Conservation (phyloP, 192 early-diverging fungal genomes). For the Podochytrium sp. region DNA sequence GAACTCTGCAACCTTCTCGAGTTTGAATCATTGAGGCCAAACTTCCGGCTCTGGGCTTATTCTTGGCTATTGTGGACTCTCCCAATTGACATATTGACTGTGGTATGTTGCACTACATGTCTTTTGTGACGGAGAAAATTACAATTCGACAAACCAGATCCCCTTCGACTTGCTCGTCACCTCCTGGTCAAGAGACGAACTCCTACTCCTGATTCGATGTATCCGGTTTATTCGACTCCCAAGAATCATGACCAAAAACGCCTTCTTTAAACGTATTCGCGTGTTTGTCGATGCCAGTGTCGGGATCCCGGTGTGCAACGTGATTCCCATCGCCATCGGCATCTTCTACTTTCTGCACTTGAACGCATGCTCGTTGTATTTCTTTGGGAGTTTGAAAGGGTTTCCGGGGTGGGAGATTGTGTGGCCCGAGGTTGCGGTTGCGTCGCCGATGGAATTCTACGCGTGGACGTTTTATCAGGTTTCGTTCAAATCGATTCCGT, state of each 20-base stretch:
- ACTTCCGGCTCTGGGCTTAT: background rate
- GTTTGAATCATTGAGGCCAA: constrained; percentile 2
- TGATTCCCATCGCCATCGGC: constrained; percentile 6
- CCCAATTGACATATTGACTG: background rate
- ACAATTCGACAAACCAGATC: background rate
- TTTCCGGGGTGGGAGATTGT: background rate
- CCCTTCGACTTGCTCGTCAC: background rate
- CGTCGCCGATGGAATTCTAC: background rate
- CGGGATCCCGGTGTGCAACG: background rate
- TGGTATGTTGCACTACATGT: background rate
- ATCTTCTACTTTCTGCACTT: constrained; percentile 11
- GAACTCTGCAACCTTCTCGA: background rate
- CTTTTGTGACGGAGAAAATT: background rate
- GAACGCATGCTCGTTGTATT: constrained; percentile 22
- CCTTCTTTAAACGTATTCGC: background rate
- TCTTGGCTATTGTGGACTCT: background rate
- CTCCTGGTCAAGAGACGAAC: background rate
- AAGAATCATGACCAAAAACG: background rate
- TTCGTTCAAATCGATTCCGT: background rate
- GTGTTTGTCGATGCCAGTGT: background rate
- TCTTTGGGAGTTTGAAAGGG: background rate
- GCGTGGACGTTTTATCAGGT: background rate
- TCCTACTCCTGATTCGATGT: background rate
- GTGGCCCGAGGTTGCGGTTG: background rate
- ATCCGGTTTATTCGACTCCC: background rate